These are phyloP conservation scores for Pyrenophora graminea DNA, from an alignment of 2,329 filamentous ascomycete genomes.

Conservation along the genomic window DNA sequence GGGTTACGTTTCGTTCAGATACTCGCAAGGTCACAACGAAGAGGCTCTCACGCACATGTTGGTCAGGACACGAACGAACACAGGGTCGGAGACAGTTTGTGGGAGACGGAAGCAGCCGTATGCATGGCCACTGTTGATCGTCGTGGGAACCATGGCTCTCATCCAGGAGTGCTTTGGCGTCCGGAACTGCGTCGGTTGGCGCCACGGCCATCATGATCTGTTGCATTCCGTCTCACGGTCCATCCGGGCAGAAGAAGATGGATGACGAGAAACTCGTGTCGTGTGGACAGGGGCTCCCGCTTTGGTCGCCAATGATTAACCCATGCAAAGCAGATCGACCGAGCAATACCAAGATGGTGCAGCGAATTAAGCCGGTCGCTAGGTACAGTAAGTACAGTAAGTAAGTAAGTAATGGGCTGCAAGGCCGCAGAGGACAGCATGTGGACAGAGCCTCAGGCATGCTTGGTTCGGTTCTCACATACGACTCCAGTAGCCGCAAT, in stretches of 20 bases:
- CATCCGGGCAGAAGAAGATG: neutral
- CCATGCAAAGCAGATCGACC: slow-evolving; percentile 18
- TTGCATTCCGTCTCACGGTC: too few relatives aligned
- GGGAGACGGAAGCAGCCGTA: slow-evolving; percentile 11
- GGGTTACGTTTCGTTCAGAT: neutral
- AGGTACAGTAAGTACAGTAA: neutral
- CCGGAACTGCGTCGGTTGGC: neutral
- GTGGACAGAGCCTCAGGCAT: slow-evolving; percentile 26
- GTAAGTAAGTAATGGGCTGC: too few relatives aligned
- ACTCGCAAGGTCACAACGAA: neutral
- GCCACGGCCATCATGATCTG: neutral
- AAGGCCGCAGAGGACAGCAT: slow-evolving; percentile 27
- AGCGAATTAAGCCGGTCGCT: slow-evolving; percentile 20
- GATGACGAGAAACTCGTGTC: slow-evolving; percentile 11
- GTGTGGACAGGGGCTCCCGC: slow-evolving; percentile 18
- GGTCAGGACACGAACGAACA: slow-evolving; percentile 3
- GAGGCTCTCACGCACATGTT: neutral
- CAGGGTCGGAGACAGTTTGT: slow-evolving; percentile 5
- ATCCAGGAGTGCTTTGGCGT: slow-evolving; percentile 4
- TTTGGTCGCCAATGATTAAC: slow-evolving; percentile 7
- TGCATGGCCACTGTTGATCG: slow-evolving; percentile 16
- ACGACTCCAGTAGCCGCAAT: slow-evolving; percentile 1
- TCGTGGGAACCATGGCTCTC: slow-evolving; percentile 15
- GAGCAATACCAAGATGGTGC: slow-evolving; percentile 10
- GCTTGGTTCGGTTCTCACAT: slow-evolving; percentile 11